Evolutionary conservation across 352 stramenopile species (phyloP).

Genomic region (Phytophthora constricta): DNA sequence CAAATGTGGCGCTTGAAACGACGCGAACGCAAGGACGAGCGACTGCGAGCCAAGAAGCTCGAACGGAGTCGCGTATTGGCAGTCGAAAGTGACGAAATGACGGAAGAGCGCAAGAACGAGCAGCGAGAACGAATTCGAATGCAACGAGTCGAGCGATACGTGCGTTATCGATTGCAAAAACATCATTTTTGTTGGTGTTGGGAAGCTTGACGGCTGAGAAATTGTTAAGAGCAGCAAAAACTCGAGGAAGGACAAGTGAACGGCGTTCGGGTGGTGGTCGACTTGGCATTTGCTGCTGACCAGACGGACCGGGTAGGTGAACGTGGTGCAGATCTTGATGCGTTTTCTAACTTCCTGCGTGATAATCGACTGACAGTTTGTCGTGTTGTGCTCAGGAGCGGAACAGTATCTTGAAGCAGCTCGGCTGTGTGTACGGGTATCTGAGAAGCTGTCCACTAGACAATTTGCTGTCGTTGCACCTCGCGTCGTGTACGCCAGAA

Average conservation of each 20-base stretch:
- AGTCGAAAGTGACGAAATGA: slow-evolving; percentile 35
- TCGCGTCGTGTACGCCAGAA: slow-evolving; percentile 53
- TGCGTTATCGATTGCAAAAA: no score
- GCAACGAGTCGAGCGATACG: slow-evolving; percentile 81
- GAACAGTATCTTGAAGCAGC: slow-evolving; percentile 85
- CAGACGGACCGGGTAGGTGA: slow-evolving; percentile 58
- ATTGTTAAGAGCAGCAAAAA: no score
- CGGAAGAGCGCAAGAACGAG: slow-evolving; percentile 51
- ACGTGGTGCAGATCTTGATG: no score
- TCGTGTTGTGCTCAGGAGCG: slow-evolving; percentile 49
- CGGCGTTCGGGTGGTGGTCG: slow-evolving; percentile 69
- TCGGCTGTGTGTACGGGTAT: slow-evolving; percentile 78
- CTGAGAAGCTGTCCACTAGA: slow-evolving; percentile 77
- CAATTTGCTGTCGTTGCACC: slow-evolving; percentile 59
- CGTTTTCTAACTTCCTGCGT: slow-evolving; percentile 15
- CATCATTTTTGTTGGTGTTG: no score
- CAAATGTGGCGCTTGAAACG: slow-evolving; percentile 31
- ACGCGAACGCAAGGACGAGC: slow-evolving; percentile 42
- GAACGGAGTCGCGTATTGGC: slow-evolving; percentile 14
- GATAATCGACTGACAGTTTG: background rate
- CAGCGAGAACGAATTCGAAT: slow-evolving; percentile 67
- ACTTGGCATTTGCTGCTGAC: slow-evolving; percentile 58
- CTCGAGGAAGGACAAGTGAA: slow-evolving; percentile 47
- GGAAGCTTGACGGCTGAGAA: no score
- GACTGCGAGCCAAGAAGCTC: slow-evolving; percentile 33